Percentiles rank a stretch among this genome's conserved stretches.
phyloP scores from a whole-genome alignment of 2,329 filamentous ascomycete genomes.

The Penicillium nordicum region DNA sequence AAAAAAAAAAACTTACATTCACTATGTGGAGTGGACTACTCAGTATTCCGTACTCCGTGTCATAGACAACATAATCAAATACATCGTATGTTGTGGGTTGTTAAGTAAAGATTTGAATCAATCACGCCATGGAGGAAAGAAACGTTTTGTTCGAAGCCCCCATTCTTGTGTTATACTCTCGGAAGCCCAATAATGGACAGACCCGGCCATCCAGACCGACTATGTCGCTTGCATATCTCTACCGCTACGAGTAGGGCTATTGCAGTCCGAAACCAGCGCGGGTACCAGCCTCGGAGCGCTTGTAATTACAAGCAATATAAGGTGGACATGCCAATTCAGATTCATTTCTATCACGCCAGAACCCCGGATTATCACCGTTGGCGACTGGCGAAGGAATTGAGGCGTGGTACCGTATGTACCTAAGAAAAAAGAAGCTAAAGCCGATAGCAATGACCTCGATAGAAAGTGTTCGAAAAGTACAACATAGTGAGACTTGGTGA shows the following conservation, averaged over 20 bases:
- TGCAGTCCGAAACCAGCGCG: neutral
- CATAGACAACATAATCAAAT: too few relatives aligned
- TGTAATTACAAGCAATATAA: neutral
- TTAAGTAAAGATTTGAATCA: neutral
- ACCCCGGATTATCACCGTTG: conserved; percentile 2
- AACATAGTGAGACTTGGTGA: neutral
- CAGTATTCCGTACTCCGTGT: neutral
- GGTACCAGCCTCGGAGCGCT: neutral
- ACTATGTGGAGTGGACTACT: neutral
- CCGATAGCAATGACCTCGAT: neutral
- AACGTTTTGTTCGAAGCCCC: neutral
- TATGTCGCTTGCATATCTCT: neutral
- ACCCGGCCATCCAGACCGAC: neutral
- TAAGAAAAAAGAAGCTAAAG: neutral
- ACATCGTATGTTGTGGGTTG: neutral
- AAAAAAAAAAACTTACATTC: neutral
- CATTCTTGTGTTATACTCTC: neutral
- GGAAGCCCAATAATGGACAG: neutral
- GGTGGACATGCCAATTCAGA: neutral
- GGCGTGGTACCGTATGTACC: neutral
- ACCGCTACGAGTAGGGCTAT: neutral
- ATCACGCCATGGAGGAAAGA: neutral
- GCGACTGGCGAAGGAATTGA: neutral
- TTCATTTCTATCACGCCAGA: neutral
- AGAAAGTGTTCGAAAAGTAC: neutral